Evolutionary conservation across 768 basidiomycete genomes (phyloP).

Genomic region (Russula earlei): DNA sequence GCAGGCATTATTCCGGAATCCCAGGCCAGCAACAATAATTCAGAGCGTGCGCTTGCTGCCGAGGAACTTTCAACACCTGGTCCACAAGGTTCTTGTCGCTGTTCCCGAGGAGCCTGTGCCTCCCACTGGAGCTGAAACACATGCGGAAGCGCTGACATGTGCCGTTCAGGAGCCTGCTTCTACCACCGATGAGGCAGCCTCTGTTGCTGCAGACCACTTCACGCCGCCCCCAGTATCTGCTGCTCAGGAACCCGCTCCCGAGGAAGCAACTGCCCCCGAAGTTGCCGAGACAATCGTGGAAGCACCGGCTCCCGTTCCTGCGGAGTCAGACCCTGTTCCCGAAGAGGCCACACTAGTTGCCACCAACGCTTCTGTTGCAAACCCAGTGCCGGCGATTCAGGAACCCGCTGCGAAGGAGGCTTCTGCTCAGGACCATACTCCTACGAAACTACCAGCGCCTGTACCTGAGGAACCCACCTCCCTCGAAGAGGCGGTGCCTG

Average conservation of each 20-base stretch:
- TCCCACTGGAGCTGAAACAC: neutral
- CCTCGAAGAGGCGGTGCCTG: no score
- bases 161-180: neutral
- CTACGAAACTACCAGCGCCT: neutral
- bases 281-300: no score
- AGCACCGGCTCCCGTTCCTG: no score
- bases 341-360: neutral
- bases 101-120: neutral
- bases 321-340: neutral
- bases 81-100: neutral
- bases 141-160: neutral
- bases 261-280: neutral
- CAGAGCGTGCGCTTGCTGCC: neutral
- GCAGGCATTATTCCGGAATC: neutral
- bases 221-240: neutral
- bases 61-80: neutral
- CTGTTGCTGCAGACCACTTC: neutral
- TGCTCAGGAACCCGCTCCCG: neutral
- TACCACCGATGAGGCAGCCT: neutral
- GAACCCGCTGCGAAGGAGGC: neutral
- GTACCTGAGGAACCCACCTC: neutral
- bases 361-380: no score
- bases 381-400: no score
- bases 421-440: neutral
- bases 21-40: neutral